Conservation (phyloP, 495 filamentous ascomycete species). For the Lineolata rhizophorae region DNA sequence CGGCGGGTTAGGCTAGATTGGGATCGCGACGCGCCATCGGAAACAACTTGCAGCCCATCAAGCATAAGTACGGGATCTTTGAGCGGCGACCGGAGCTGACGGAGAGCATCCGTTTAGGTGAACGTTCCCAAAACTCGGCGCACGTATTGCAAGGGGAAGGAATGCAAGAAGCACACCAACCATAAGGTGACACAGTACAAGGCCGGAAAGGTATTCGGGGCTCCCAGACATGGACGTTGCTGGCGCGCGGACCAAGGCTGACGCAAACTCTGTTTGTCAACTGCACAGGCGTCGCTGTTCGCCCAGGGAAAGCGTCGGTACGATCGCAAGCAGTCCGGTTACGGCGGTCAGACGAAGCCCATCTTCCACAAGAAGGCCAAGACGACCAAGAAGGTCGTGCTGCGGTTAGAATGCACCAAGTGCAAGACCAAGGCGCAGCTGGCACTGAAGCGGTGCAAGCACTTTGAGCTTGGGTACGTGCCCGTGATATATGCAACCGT, state of each 20-base stretch:
- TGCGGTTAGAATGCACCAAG: conserved; percentile 81
- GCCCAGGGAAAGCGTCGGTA: conserved; percentile 99
- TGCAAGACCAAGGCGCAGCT: conserved; percentile 99
- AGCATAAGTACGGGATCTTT: no score
- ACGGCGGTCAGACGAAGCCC: conserved; percentile 99
- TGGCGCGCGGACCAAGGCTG: no score
- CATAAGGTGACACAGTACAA: conserved; percentile 97
- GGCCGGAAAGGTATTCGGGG: conserved; percentile 75
- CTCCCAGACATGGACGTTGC: no score
- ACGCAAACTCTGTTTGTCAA: no score
- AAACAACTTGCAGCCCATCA: no score
- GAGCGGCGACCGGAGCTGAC: no score
- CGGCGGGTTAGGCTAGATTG: no score
- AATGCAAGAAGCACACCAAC: conserved; percentile 81
- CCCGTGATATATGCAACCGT: no score
- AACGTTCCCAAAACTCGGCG: conserved; percentile 80
- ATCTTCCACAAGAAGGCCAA: conserved; percentile 99
- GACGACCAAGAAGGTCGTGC: conserved; percentile 99
- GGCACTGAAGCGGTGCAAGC: conserved; percentile 97
- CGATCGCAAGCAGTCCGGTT: conserved; percentile 98
- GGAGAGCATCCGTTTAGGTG: no score
- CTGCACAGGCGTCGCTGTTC: conserved; percentile 62
- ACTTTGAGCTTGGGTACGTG: conserved; percentile 95
- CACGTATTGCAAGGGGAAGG: conserved; percentile 88
- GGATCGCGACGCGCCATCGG: no score